phyloP scores from a whole-genome alignment of 441 rosid species.

The Pelargonium citronellum region DNA sequence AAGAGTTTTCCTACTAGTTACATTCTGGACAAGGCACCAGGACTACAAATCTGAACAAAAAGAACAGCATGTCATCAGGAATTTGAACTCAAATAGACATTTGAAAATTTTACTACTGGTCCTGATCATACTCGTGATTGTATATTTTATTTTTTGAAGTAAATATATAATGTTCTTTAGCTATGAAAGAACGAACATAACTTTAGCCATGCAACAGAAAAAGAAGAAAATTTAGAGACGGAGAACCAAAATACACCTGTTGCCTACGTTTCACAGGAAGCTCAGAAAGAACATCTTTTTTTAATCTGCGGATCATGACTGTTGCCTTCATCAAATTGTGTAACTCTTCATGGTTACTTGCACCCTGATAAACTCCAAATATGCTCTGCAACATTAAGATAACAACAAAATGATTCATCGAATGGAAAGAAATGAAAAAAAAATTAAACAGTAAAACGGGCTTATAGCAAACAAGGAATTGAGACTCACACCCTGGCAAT shows the following conservation, averaged over 20 bases:
- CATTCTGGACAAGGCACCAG: background rate
- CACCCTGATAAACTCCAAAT: slow-evolving; percentile 88
- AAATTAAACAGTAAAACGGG: background rate
- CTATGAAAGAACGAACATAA: background rate
- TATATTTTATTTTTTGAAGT: background rate
- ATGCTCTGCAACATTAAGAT: slow-evolving; percentile 48
- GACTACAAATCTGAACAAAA: slow-evolving; percentile 3
- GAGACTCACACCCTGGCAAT: slow-evolving; percentile 80
- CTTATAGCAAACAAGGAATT: slow-evolving; percentile 16
- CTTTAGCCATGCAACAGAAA: background rate
- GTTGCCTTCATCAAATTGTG: slow-evolving; percentile 98
- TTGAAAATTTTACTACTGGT: background rate
- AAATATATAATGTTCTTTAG: slow-evolving; percentile 8
- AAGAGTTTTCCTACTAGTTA: background rate
- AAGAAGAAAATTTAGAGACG: slow-evolving; percentile 2
- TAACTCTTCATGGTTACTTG: slow-evolving; percentile 96
- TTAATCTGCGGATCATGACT: slow-evolving; percentile 89
- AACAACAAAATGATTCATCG: slow-evolving; percentile 17
- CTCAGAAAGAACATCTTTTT: slow-evolving; percentile 84
- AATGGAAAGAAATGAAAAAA: slow-evolving; percentile 1
- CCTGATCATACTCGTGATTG: background rate
- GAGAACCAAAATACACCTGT: slow-evolving; percentile 45
- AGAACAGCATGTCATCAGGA: background rate
- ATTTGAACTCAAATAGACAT: background rate
- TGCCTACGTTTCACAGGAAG: slow-evolving; percentile 93